Conservation (phyloP, 2,329 filamentous ascomycete genomes). For the Hypoxylon rubiginosum region DNA sequence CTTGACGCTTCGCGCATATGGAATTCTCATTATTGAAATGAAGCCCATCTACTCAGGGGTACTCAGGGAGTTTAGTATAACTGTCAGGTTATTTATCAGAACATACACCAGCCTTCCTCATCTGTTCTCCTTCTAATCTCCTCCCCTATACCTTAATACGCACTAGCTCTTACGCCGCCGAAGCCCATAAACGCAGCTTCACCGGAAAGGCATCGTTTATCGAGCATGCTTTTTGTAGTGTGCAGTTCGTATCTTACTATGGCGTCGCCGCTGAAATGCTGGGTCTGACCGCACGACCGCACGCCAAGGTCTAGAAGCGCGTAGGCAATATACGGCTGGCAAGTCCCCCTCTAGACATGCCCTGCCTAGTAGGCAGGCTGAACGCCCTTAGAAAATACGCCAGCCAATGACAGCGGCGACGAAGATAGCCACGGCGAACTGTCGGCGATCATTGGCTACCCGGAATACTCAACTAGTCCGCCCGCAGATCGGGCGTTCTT, state of each 20-base stretch:
- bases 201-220: neutral
- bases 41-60: neutral
- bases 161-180: neutral
- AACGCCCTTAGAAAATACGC: constrained; percentile 1
- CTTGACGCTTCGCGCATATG: neutral
- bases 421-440: neutral
- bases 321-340: neutral
- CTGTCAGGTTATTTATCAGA: neutral
- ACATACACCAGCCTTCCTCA: neutral
- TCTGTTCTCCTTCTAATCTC: neutral
- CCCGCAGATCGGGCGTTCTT: constrained; percentile 15
- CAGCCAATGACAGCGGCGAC: constrained; percentile 22
- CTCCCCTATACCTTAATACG: neutral
- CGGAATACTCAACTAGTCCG: constrained; percentile 2
- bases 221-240: neutral
- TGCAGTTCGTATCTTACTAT: neutral
- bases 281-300: neutral
- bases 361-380: neutral
- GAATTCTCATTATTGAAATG: neutral
- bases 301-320: neutral
- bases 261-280: neutral
- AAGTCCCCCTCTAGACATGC: neutral
- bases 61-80: neutral
- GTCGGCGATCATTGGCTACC: constrained; percentile 20
- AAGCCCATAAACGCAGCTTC: neutral